Percentiles rank a stretch among this genome's conserved stretches.
Conservation (phyloP, 2,329 filamentous ascomycete species). For the Aspergillus luchuensis region DNA sequence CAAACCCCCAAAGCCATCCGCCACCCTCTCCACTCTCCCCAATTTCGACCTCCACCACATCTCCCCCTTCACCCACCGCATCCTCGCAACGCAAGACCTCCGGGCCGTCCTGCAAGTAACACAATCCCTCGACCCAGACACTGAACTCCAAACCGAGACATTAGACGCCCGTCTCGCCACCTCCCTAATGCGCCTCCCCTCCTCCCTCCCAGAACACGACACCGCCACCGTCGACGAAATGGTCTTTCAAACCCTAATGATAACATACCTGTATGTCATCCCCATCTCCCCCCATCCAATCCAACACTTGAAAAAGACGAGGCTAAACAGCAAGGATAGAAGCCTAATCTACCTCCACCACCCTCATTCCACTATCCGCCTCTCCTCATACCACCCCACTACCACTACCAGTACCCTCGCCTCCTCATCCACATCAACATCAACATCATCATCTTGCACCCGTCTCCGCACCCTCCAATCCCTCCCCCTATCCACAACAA, state of each 20-base stretch:
- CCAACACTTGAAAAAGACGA: background rate
- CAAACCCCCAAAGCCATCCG: conserved; percentile 56
- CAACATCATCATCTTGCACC: conserved; percentile 15
- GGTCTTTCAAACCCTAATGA: conserved; percentile 34
- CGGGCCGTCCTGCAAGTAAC: conserved; percentile 63
- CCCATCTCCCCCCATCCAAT: background rate
- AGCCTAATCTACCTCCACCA: conserved; percentile 70
- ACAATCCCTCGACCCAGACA: conserved; percentile 22
- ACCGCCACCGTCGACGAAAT: conserved; percentile 69
- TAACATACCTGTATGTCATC: conserved; percentile 28
- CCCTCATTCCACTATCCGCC: conserved; percentile 65
- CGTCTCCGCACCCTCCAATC: conserved; percentile 11
- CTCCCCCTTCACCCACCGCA: conserved; percentile 78
- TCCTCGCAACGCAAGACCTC: conserved; percentile 73
- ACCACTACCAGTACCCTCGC: background rate
- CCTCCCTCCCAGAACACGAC: conserved; percentile 65
- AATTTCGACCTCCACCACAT: conserved; percentile 46
- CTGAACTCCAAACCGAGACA: conserved; percentile 44
- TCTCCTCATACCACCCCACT: conserved; percentile 23
- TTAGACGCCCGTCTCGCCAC: conserved; percentile 55
- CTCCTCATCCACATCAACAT: background rate
- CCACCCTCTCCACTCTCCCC: conserved; percentile 58
- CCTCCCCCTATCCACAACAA: background rate
- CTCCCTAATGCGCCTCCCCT: conserved; percentile 72
- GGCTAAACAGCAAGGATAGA: conserved; percentile 9